Conservation (phyloP, 192 early-diverging fungal species). For the Rhizophagus sp. region DNA sequence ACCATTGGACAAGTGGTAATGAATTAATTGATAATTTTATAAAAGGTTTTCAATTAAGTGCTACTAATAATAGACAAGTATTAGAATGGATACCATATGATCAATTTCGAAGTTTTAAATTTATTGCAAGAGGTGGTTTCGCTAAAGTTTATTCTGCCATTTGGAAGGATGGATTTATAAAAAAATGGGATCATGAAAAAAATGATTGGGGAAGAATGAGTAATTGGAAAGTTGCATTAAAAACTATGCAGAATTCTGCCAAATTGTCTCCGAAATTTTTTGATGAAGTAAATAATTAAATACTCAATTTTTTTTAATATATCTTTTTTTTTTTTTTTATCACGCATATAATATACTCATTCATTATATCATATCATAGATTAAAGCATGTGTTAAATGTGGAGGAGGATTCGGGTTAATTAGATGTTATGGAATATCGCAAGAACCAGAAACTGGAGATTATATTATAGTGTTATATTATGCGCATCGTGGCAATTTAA, state of each 20-base stretch:
- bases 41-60: background rate
- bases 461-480: constrained; percentile 23
- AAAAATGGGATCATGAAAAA: constrained; percentile 1
- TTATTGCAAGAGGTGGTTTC: constrained; percentile 24
- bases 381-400: constrained; percentile 5
- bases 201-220: background rate
- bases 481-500: constrained; percentile 11
- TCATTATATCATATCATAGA: background rate
- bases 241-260: background rate
- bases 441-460: background rate
- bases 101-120: constrained; percentile 15
- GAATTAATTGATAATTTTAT: constrained; percentile 14
- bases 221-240: constrained; percentile 8
- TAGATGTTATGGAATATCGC: constrained; percentile 20
- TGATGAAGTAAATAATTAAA: background rate
- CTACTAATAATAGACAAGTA: constrained; percentile 2
- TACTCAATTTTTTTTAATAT: background rate
- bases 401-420: background rate
- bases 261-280: background rate
- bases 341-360: too few relatives aligned
- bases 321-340: background rate
- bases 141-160: constrained; percentile 7
- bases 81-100: constrained; percentile 23
- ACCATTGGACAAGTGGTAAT: constrained; percentile 18
- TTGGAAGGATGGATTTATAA: constrained; percentile 9